Conservation (phyloP, 371 early-diverging fungal genomes). For the Mucor sp. region DNA sequence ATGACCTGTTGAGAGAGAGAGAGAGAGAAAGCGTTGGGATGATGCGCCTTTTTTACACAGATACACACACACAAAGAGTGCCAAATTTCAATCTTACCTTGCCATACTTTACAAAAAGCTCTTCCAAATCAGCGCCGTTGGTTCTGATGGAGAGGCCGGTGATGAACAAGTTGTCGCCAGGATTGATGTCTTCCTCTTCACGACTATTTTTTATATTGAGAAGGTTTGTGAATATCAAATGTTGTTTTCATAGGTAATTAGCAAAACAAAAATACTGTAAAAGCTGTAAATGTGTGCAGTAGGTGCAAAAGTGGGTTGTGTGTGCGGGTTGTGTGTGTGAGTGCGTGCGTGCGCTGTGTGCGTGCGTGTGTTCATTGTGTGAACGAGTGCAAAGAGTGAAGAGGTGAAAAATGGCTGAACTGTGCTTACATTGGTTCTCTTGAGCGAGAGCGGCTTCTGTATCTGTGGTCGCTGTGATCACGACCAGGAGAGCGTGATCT, state of each 20-base stretch:
- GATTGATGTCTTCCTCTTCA: constrained; percentile 55
- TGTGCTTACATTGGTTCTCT: constrained; percentile 39
- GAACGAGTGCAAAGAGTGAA: not conserved
- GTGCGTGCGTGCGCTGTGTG: not conserved
- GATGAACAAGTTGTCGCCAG: constrained; percentile 81
- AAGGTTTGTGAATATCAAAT: not conserved
- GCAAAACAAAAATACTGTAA: not conserved
- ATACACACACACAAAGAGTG: no score
- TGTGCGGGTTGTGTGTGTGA: constrained; percentile 1
- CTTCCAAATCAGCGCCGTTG: constrained; percentile 67
- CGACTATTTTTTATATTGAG: not conserved
- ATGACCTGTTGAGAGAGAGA: constrained; percentile 61
- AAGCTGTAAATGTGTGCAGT: constrained; percentile 5
- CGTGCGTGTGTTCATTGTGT: not conserved
- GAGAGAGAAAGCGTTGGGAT: not conserved
- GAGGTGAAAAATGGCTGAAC: constrained; percentile 3
- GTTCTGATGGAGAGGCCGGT: constrained; percentile 69
- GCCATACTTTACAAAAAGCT: constrained; percentile 76
- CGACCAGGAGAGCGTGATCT: constrained; percentile 52
- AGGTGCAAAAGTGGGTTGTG: not conserved
- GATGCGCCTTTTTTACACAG: no score
- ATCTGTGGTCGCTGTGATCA: constrained; percentile 47
- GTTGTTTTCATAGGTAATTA: constrained; percentile 6
- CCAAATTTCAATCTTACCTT: no score
- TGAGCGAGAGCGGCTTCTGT: constrained; percentile 54